Evolutionary conservation across 2,329 filamentous ascomycete species (phyloP), one percentile per base, ranked within the genome.

Genomic region (Fusarium multiceps): DNA sequence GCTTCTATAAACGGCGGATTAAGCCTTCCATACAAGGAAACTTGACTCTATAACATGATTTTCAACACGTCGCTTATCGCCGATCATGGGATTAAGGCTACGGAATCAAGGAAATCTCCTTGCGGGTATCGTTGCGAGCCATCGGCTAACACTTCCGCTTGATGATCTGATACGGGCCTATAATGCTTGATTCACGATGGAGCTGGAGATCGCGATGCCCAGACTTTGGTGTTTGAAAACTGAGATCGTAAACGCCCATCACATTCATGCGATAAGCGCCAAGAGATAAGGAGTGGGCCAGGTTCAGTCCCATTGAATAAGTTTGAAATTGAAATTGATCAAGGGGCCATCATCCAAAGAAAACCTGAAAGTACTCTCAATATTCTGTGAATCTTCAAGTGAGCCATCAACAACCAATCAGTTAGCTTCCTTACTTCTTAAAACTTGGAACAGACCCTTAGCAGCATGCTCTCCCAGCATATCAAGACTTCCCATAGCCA

Each of bases 401-500:
- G 12, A 30, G 7, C 1, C 28, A 13, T 13, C 6, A 7, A 30
- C 10, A 6, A 9, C 32, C 32, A 11, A 34, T 34, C 18, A 37
- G 12, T 6, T 37, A 12, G 34, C 34, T 12, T n/a, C 7, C 18
- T 32, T 23, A 4, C 30, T 18, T 9, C 30, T 30, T 14, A 37
- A 8, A 7, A 9, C 32, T 25, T 48, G 27, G 7, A 47, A 23
- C 27, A 60, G 41, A 4, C 57, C 57, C 14, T 16, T 58, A 4
- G 27, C 42, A 34, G 57, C 57, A 34, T 60, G 42, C 8, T 23
- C 42, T 21, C 42, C 51, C 14, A 58, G 57, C 14, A 60, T 55
- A n/a, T 60, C 51, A 9, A 60, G 27, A 6, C 42, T 57, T 2
- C 57, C 32, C 57, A 59, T 59, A 7, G 32, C 51, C 51, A 59